These are phyloP conservation scores for Cardamine occulta DNA, from an alignment of 345 rosid genomes.

Conservation along the genomic window DNA sequence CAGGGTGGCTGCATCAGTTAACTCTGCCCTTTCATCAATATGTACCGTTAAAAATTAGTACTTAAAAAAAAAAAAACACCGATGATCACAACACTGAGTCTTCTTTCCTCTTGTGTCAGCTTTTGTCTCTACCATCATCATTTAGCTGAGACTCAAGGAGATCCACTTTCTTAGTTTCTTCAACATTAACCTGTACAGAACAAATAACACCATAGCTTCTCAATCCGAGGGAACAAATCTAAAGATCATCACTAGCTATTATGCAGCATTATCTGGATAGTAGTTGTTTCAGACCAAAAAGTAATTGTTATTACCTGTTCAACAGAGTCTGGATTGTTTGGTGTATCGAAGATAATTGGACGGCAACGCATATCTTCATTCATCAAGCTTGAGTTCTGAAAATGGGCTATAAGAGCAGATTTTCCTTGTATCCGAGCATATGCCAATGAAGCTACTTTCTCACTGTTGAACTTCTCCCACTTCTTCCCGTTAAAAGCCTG, in stretches of 20 bases:
- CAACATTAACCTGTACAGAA: slow-evolving; percentile 21
- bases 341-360: slow-evolving; percentile 77
- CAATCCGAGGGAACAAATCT: neutral
- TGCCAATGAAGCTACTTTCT: slow-evolving; percentile 87
- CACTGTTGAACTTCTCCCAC: slow-evolving; percentile 93
- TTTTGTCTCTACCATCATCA: slow-evolving; percentile 36
- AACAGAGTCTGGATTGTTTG: slow-evolving; percentile 48
- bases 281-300: neutral
- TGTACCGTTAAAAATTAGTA: slow-evolving; percentile 43
- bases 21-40: slow-evolving; percentile 39
- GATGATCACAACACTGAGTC: slow-evolving; percentile 26
- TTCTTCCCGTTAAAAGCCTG: slow-evolving; percentile 90
- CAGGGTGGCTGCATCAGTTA: slow-evolving; percentile 41
- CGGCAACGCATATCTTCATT: slow-evolving; percentile 92
- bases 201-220: neutral
- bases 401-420: slow-evolving; percentile 75
- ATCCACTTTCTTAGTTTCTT: slow-evolving; percentile 37
- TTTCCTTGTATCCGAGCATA: slow-evolving; percentile 88
- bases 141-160: slow-evolving; percentile 30
- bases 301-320: slow-evolving; percentile 48
- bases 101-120: slow-evolving; percentile 35
- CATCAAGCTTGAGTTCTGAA: slow-evolving; percentile 91
- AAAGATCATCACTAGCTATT: neutral
- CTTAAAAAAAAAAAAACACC: neutral
- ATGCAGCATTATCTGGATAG: neutral